A percentile compares a stretch with the other conserved stretches of the same genome.
Conservation (phyloP, 2,329 filamentous ascomycete species). For the Fusarium lateritium region DNA sequence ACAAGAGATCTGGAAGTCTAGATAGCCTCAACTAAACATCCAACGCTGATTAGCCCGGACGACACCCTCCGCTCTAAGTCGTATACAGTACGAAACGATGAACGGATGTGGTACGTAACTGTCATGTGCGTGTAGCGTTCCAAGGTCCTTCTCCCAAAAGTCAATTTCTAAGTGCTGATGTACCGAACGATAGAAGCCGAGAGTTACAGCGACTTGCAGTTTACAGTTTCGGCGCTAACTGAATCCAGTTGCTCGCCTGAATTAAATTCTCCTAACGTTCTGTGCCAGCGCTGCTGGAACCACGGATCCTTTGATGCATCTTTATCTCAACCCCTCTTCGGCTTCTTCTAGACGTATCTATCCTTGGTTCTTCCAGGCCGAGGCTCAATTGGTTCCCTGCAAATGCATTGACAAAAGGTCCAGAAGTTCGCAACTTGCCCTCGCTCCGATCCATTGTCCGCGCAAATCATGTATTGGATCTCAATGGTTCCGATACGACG, state of each 20-base stretch:
- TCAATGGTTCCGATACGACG: conserved; percentile 7
- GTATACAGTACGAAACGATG: no score
- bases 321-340: conserved; percentile 14
- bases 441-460: neutral
- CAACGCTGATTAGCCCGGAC: neutral
- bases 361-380: conserved; percentile 1
- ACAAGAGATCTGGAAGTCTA: neutral
- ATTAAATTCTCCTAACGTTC: neutral
- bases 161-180: conserved; percentile 3
- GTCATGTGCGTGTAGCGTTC: neutral
- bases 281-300: neutral
- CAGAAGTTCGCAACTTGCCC: conserved; percentile 1
- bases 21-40: neutral
- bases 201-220: conserved; percentile 5
- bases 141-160: conserved; percentile 16
- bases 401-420: conserved; percentile 10
- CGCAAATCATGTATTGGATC: neutral
- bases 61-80: neutral
- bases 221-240: conserved; percentile 9
- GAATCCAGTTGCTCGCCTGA: neutral
- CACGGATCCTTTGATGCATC: neutral
- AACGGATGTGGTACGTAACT: neutral
- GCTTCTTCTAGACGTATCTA: neutral
- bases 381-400: conserved; percentile 4
- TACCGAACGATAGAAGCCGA: conserved; percentile 25